Conservation (phyloP, 75 land plant genomes). For the Chamaecyparis obtusa region DNA sequence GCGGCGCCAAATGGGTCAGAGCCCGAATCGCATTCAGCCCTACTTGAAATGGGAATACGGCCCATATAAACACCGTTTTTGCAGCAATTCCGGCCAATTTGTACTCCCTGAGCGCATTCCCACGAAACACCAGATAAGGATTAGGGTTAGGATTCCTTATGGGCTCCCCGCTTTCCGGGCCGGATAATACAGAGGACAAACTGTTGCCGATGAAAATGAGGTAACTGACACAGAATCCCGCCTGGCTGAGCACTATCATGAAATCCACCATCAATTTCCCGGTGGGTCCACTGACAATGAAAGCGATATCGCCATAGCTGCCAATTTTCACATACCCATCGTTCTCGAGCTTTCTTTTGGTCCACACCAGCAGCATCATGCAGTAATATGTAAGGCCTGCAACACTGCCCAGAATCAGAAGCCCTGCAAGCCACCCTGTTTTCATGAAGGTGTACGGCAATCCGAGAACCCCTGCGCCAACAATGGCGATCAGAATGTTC, state of each 20-base stretch:
- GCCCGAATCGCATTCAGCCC: constrained; percentile 66
- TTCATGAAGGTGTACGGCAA: constrained; percentile 85
- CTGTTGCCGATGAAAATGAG: constrained; percentile 79
- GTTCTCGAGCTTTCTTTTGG: constrained; percentile 37
- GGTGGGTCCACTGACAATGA: constrained; percentile 42
- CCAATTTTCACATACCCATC: constrained; percentile 29
- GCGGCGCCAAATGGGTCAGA: constrained; percentile 82
- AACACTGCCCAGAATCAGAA: constrained; percentile 36
- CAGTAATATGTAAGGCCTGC: constrained; percentile 70
- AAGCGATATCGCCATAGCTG: constrained; percentile 80
- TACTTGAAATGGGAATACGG: constrained; percentile 70
- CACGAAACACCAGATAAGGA: neutral
- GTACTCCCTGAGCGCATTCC: neutral
- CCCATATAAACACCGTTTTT: constrained; percentile 51
- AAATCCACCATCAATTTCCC: constrained; percentile 70
- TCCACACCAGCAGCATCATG: constrained; percentile 81
- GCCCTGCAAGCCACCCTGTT: constrained; percentile 73
- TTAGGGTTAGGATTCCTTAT: neutral
- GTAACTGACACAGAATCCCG: constrained; percentile 78
- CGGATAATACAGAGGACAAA: constrained; percentile 34
- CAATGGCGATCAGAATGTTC: constrained; percentile 84
- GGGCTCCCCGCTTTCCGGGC: neutral
- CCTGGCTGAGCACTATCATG: constrained; percentile 73
- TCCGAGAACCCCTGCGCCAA: constrained; percentile 92
- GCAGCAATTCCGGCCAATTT: constrained; percentile 29